phyloP scores from a whole-genome alignment of 352 stramenopile genomes.

The Phytophthora aleatoria region DNA sequence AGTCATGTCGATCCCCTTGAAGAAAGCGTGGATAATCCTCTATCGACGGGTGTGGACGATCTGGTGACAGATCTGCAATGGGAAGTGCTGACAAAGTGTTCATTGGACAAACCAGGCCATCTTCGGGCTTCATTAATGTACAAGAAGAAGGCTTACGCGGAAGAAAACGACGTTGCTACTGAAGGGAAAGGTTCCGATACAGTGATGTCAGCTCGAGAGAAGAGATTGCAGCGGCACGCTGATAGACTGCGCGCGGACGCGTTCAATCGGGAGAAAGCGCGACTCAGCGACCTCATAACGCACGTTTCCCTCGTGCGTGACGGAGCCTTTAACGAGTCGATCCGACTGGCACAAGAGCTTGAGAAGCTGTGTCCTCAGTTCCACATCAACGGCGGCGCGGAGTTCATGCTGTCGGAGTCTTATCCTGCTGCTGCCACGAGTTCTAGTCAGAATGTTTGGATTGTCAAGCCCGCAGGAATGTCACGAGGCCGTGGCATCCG shows the following conservation, averaged over 20 bases:
- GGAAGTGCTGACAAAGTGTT: constrained; percentile 64
- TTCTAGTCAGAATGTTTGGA: constrained; percentile 89
- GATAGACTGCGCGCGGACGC: constrained; percentile 46
- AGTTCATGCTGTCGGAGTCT: constrained; percentile 23
- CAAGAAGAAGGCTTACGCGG: constrained; percentile 50
- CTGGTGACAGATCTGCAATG: constrained; percentile 80
- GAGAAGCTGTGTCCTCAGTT: constrained; percentile 69
- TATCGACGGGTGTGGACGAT: constrained; percentile 39
- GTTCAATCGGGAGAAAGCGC: constrained; percentile 65
- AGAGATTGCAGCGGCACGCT: constrained; percentile 44
- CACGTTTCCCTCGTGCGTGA: constrained; percentile 44
- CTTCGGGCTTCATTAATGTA: constrained; percentile 62
- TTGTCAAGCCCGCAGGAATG: constrained; percentile 92
- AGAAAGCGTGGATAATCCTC: constrained; percentile 60
- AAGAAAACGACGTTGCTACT: constrained; percentile 41
- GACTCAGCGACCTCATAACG: constrained; percentile 49
- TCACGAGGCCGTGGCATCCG: constrained; percentile 87
- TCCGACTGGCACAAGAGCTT: constrained; percentile 40
- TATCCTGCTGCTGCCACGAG: constrained; percentile 18
- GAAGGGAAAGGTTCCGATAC: constrained; percentile 39
- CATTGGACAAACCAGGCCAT: constrained; percentile 46
- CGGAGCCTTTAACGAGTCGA: constrained; percentile 27
- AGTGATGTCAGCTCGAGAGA: constrained; percentile 56
- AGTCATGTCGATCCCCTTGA: constrained; percentile 46
- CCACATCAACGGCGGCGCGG: constrained; percentile 65